phyloP scores from a whole-genome alignment of 139 green algal species.

The Volvox reticuliferus region DNA sequence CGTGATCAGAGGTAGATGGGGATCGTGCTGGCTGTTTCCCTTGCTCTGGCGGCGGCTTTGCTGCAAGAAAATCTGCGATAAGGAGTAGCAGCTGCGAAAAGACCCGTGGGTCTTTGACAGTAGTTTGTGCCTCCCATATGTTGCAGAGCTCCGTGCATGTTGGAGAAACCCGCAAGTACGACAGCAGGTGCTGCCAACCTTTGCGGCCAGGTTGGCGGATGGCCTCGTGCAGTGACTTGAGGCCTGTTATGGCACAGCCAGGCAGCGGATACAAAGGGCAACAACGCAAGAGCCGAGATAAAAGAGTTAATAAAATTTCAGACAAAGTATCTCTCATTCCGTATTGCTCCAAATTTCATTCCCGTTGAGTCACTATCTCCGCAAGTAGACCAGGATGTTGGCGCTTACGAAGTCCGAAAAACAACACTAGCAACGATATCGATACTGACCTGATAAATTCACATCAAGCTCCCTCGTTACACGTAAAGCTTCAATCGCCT shows the following conservation, averaged over 20 bases:
- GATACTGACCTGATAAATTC: neutral
- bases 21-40: neutral
- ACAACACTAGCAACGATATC: neutral
- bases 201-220: neutral
- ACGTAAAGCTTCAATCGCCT: constrained; percentile 17
- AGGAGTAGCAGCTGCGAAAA: constrained; percentile 45
- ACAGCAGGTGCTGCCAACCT: constrained; percentile 16
- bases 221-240: constrained; percentile 21
- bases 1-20: neutral
- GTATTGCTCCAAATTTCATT: too few species aligned
- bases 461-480: constrained; percentile 24
- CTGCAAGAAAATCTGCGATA: constrained; percentile 36
- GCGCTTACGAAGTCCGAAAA: too few species aligned
- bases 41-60: neutral
- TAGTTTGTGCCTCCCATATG: constrained; percentile 54
- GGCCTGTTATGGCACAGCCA: neutral
- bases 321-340: too few species aligned
- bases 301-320: too few species aligned
- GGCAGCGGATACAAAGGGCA: neutral
- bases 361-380: too few species aligned
- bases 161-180: constrained; percentile 35
- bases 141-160: constrained; percentile 21
- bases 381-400: too few species aligned
- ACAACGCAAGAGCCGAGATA: neutral
- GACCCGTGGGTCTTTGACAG: constrained; percentile 30